These are phyloP conservation scores for Schizophyllum commune DNA, from an alignment of 1,284 basidiomycete species.

Conservation along the genomic window DNA sequence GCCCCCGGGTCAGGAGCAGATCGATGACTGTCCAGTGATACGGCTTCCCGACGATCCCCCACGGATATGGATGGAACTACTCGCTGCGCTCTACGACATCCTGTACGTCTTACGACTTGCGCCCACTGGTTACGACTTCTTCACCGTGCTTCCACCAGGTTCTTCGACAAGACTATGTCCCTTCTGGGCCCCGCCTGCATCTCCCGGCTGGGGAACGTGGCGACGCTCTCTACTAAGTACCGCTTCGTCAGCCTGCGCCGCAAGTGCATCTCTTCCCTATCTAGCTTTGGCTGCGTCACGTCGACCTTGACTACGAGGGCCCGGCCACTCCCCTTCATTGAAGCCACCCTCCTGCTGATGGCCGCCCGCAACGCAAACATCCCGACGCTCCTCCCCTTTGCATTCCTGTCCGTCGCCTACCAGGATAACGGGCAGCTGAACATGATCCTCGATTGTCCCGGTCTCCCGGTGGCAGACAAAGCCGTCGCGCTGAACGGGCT, in stretches of 20 bases:
- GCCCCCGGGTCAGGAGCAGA: background rate
- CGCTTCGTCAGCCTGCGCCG: no score
- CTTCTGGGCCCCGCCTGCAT: no score
- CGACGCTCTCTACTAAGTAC: no score
- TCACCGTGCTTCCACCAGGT: background rate
- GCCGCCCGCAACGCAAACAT: background rate
- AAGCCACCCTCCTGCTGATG: background rate
- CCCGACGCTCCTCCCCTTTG: background rate
- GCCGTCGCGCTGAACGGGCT: background rate
- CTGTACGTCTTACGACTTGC: background rate
- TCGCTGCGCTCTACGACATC: background rate
- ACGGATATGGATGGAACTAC: background rate
- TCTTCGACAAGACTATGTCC: background rate
- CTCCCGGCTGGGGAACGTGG: no score
- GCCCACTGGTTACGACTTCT: background rate
- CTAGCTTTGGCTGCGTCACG: no score
- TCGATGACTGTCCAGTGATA: background rate
- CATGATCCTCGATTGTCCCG: background rate
- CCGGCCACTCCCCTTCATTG: background rate
- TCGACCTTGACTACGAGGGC: no score
- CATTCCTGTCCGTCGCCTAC: background rate
- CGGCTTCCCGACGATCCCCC: background rate
- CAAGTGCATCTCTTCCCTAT: no score
- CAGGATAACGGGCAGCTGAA: background rate
- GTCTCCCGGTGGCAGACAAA: background rate